A percentile compares a stretch with the other conserved stretches of the same genome.
These are phyloP conservation scores for Pestalotiopsis sp. DNA, from an alignment of 2,329 filamentous ascomycete species.

Conservation along the genomic window DNA sequence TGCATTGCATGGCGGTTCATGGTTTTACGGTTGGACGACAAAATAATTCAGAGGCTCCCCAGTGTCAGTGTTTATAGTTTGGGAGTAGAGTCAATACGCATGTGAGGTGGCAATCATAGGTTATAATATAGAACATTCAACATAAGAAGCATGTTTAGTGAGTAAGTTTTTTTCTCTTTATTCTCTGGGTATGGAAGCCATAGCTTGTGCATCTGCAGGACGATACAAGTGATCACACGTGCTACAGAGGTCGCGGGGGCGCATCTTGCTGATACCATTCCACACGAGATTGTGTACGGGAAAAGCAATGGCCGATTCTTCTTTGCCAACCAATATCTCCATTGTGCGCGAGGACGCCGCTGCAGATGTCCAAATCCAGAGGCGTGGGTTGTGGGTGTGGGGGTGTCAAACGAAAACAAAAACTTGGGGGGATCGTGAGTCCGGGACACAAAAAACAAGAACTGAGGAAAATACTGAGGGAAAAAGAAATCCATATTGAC, in stretches of 20 bases:
- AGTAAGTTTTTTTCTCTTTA: conserved; percentile 4
- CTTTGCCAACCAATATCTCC: not conserved
- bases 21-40: too few species aligned
- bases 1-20: too few species aligned
- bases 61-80: too few species aligned
- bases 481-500: conserved; percentile 15
- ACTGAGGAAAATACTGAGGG: conserved; percentile 9
- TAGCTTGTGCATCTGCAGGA: not conserved
- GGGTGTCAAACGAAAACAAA: conserved; percentile 9
- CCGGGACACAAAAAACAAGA: conserved; percentile 10
- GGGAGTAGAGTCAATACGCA: not conserved
- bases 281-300: not conserved
- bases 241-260: not conserved
- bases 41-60: too few species aligned
- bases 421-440: conserved; percentile 11
- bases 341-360: conserved; percentile 8
- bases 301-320: not conserved
- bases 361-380: conserved; percentile 7
- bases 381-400: conserved; percentile 4
- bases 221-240: not conserved
- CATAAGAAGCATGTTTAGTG: not conserved
- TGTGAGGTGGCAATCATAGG: not conserved
- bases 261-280: not conserved
- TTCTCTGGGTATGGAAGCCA: conserved; percentile 3
- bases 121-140: not conserved